These are phyloP conservation scores for Leucosporidium creatinivorum DNA, from an alignment of 768 basidiomycete species.

Conservation along the genomic window DNA sequence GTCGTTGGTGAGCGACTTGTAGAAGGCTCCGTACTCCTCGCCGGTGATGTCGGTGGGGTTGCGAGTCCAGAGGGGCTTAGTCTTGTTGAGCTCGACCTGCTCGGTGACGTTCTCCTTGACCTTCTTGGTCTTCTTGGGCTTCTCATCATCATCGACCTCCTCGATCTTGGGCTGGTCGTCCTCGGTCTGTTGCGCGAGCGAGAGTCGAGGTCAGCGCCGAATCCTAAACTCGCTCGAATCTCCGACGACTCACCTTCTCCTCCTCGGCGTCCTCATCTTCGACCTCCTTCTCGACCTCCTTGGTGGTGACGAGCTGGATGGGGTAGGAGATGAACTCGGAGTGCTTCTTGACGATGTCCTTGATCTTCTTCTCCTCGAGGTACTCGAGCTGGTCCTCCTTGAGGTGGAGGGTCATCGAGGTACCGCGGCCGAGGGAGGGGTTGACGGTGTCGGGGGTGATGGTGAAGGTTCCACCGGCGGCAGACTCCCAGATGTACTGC, in stretches of 20 bases:
- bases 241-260: conserved; percentile 37
- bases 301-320: conserved; percentile 94
- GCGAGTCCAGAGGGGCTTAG: conserved; percentile 99
- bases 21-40: conserved; percentile 93
- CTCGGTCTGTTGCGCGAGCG: conserved; percentile 58
- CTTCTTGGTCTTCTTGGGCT: conserved; percentile 66
- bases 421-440: conserved; percentile 85
- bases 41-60: conserved; percentile 87
- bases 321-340: conserved; percentile 97
- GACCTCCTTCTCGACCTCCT: conserved; percentile 96
- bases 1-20: conserved; percentile 99
- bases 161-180: conserved; percentile 47
- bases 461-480: conserved; percentile 96
- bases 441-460: conserved; percentile 89
- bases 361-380: conserved; percentile 98
- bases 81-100: conserved; percentile 99
- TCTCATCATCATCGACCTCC: conserved; percentile 69
- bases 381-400: conserved; percentile 99
- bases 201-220: background rate
- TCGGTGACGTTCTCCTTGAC: conserved; percentile 64
- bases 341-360: conserved; percentile 99
- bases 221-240: background rate
- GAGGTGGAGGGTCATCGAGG: conserved; percentile 81
- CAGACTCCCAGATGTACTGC: conserved; percentile 99
- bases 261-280: conserved; percentile 55